Evolutionary conservation across 2,329 filamentous ascomycete genomes (phyloP).

Genomic region (Rhynchosporium agropyri): DNA sequence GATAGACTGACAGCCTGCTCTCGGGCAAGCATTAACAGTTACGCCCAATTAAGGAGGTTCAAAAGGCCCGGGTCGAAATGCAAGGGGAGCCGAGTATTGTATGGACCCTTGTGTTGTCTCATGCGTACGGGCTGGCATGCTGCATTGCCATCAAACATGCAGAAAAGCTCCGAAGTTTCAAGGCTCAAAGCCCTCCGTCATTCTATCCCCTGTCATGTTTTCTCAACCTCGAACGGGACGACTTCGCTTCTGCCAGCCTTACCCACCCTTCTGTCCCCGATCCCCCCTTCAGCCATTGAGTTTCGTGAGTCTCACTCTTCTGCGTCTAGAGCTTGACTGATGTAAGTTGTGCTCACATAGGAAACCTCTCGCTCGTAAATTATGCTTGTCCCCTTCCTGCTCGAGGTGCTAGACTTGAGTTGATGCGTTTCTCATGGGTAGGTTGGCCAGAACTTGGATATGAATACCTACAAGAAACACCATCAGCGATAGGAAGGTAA

Average conservation of each 20-base stretch:
- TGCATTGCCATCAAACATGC: constrained; percentile 15
- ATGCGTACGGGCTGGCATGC: not conserved
- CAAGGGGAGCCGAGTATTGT: constrained; percentile 29
- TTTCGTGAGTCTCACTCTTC: not conserved
- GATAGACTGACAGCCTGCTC: no score
- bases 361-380: no score
- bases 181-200: constrained; percentile 8
- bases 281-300: not conserved
- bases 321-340: no score
- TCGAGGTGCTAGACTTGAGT: no score
- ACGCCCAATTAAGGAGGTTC: constrained; percentile 21
- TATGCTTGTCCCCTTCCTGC: no score
- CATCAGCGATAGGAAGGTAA: not conserved
- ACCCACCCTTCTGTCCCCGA: no score
- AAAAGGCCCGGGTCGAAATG: constrained; percentile 15
- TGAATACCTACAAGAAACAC: no score
- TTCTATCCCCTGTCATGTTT: not conserved
- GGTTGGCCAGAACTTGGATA: no score
- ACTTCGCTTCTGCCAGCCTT: not conserved
- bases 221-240: no score
- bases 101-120: constrained; percentile 14
- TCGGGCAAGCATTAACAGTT: not conserved
- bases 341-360: no score
- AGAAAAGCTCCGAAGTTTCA: constrained; percentile 27
- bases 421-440: no score